Percentiles rank a stretch among this genome's conserved stretches.
phyloP scores from a whole-genome alignment of 1,139 yeast genomes.

The Barnettozyma hawaiiensis region DNA sequence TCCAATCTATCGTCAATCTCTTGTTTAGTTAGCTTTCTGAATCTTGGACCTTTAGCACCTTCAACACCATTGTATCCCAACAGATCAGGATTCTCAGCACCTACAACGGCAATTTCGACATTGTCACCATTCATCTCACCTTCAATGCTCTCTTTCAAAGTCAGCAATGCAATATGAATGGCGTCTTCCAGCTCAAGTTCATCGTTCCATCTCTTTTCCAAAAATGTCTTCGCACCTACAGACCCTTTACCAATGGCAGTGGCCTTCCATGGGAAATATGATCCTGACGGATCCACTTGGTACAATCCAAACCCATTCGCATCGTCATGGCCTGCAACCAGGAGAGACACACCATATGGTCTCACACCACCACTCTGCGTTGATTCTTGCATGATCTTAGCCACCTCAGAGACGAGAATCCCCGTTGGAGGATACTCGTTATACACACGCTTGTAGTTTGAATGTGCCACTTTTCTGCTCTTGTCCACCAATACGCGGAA shows the following conservation, averaged over 20 bases:
- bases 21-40: constrained; percentile 75
- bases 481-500: constrained; percentile 90
- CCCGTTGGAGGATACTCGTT: constrained; percentile 97
- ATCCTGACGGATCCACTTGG: constrained; percentile 97
- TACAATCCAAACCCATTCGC: constrained; percentile 77
- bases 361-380: constrained; percentile 97
- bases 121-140: constrained; percentile 98
- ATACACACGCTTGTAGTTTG: constrained; percentile 86
- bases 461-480: constrained; percentile 90
- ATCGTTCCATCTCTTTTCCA: constrained; percentile 97
- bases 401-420: constrained; percentile 89
- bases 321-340: constrained; percentile 93
- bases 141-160: constrained; percentile 93
- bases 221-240: constrained; percentile 88
- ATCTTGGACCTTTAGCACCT: constrained; percentile 75
- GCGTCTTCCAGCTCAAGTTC: constrained; percentile 97
- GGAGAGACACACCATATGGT: constrained; percentile 92
- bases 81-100: constrained; percentile 74
- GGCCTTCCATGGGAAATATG: constrained; percentile 99
- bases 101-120: constrained; percentile 85
- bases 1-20: constrained; percentile 95
- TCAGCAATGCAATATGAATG: constrained; percentile 89
- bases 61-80: constrained; percentile 86
- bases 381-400: constrained; percentile 95
- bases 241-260: constrained; percentile 98